Evolutionary conservation across 2,329 filamentous ascomycete genomes (phyloP).

Genomic region (Davidsoniella eucalypti): DNA sequence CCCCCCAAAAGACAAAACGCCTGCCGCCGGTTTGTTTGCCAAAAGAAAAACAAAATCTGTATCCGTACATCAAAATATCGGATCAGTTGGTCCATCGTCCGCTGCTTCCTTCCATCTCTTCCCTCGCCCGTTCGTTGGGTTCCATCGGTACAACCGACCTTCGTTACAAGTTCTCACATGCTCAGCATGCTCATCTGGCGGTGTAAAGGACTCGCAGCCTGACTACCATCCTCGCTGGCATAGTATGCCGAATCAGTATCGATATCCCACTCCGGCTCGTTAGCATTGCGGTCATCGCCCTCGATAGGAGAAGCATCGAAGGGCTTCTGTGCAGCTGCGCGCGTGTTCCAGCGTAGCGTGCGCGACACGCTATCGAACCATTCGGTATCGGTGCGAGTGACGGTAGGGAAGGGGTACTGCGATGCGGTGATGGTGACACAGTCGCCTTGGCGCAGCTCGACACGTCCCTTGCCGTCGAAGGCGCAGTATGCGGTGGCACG

Average conservation of each 20-base stretch:
- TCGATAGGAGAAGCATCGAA: constrained; percentile 43
- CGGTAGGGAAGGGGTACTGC: constrained; percentile 93
- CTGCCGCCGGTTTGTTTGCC: background rate
- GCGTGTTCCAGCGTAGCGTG: constrained; percentile 86
- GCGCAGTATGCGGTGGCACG: constrained; percentile 91
- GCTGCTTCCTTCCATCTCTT: background rate
- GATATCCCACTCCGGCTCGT: constrained; percentile 70
- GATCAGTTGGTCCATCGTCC: background rate
- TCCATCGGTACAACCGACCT: background rate
- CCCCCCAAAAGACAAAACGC: background rate
- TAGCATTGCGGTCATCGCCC: constrained; percentile 26
- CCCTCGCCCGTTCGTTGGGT: no score
- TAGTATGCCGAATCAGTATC: constrained; percentile 68
- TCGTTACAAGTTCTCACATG: constrained; percentile 24
- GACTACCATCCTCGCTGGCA: constrained; percentile 57
- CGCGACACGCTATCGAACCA: constrained; percentile 95
- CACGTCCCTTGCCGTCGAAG: constrained; percentile 90
- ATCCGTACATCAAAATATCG: background rate
- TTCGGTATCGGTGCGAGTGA: constrained; percentile 74
- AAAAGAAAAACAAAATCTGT: constrained; percentile 5
- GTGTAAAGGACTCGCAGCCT: constrained; percentile 48
- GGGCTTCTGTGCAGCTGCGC: constrained; percentile 80
- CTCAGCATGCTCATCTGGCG: constrained; percentile 60
- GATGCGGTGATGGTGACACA: constrained; percentile 92
- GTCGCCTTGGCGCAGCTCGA: constrained; percentile 85